Conservation (phyloP, 179 eudicot species). For the Beta corolliflora region DNA sequence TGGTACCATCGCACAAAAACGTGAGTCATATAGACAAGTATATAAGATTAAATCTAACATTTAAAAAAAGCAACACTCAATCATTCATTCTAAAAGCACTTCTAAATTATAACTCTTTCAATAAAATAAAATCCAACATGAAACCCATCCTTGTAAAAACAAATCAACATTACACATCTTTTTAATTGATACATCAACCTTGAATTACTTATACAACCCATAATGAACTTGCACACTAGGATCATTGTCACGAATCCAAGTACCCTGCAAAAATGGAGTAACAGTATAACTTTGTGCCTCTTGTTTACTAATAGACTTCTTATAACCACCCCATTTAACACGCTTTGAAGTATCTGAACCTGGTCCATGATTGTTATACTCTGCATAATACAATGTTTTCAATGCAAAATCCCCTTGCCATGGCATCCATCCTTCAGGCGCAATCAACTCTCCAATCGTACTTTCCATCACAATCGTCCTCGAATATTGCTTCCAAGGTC, state of each 20-base stretch:
- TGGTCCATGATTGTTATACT: conserved; percentile 58
- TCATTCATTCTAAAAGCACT: neutral
- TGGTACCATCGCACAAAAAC: no score
- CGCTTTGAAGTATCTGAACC: conserved; percentile 39
- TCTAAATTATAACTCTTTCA: neutral
- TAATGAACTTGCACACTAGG: conserved; percentile 27
- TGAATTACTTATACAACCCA: conserved; percentile 31
- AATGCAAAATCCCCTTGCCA: conserved; percentile 60
- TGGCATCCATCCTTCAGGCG: conserved; percentile 68
- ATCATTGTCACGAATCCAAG: conserved; percentile 24
- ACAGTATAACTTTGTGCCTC: conserved; percentile 34
- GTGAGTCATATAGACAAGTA: no score
- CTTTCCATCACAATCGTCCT: conserved; percentile 76
- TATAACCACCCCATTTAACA: conserved; percentile 36
- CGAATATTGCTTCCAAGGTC: conserved; percentile 75
- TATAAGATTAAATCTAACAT: no score
- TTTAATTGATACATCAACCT: neutral
- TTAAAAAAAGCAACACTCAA: no score
- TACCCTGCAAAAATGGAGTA: conserved; percentile 39
- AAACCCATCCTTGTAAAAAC: neutral
- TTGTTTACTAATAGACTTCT: conserved; percentile 26
- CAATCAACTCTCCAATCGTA: conserved; percentile 44
- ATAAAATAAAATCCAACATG: neutral
- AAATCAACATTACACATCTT: neutral
- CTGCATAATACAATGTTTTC: conserved; percentile 63